Conservation (phyloP, 2,329 filamentous ascomycete genomes). For the Chaetothyriales sp. region DNA sequence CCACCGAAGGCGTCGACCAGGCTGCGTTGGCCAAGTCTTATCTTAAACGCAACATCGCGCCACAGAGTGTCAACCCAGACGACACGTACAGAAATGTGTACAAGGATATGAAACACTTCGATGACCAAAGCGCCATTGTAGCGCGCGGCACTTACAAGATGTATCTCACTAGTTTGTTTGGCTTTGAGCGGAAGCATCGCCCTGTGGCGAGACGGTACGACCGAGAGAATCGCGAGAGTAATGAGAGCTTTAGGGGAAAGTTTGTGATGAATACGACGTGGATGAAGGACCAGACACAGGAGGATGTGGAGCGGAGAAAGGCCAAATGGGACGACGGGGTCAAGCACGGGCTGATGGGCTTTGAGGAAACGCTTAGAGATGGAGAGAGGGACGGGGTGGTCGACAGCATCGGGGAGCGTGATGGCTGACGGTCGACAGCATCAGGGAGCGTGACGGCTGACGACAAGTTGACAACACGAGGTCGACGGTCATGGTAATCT, state of each 20-base stretch:
- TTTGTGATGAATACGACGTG: slow-evolving; percentile 40
- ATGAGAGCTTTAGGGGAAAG: slow-evolving; percentile 38
- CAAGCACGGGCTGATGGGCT: background rate
- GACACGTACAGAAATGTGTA: slow-evolving; percentile 46
- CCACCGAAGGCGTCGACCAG: slow-evolving; percentile 64
- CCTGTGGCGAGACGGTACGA: slow-evolving; percentile 14
- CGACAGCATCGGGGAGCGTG: background rate
- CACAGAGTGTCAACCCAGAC: slow-evolving; percentile 48
- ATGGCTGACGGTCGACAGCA: background rate
- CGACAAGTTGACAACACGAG: background rate
- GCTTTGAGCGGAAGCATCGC: slow-evolving; percentile 31
- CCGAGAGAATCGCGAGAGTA: slow-evolving; percentile 27
- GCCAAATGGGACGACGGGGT: slow-evolving; percentile 11
- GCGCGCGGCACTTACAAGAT: slow-evolving; percentile 68
- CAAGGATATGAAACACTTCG: slow-evolving; percentile 44
- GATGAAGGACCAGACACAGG: slow-evolving; percentile 37
- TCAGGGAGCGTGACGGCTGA: background rate
- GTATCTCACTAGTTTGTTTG: slow-evolving; percentile 57
- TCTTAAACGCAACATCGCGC: slow-evolving; percentile 56
- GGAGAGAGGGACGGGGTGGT: background rate
- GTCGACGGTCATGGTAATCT: too few species aligned
- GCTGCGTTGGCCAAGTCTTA: slow-evolving; percentile 54
- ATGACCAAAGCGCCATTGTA: slow-evolving; percentile 58
- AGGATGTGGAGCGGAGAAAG: slow-evolving; percentile 30
- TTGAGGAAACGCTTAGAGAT: background rate